phyloP scores from a whole-genome alignment of 768 basidiomycete species.

The Megacollybia marginata region DNA sequence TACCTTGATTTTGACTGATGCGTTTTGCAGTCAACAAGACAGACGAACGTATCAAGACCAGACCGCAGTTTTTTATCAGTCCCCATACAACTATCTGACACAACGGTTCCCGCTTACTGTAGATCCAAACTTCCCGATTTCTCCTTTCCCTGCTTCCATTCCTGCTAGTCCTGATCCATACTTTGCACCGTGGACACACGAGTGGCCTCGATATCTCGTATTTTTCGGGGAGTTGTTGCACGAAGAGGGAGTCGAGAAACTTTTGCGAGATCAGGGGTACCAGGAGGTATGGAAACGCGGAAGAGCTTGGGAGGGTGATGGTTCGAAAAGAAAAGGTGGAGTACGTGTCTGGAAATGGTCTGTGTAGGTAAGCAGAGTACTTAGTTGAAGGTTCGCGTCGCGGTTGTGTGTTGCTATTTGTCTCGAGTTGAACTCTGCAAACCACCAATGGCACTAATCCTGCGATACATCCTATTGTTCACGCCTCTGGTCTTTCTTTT shows the following conservation, averaged over 20 bases:
- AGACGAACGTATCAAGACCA: constrained; percentile 65
- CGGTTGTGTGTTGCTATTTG: too few species aligned
- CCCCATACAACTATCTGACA: constrained; percentile 59
- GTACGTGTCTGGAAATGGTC: constrained; percentile 62
- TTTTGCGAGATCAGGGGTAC: constrained; percentile 55
- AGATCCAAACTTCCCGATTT: constrained; percentile 56
- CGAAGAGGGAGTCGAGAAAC: constrained; percentile 35
- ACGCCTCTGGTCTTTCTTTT: background rate
- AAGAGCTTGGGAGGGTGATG: constrained; percentile 73
- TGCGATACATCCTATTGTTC: background rate
- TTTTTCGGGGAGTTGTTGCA: constrained; percentile 76
- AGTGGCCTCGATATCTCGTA: constrained; percentile 78
- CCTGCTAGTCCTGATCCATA: constrained; percentile 31
- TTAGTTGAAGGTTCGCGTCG: too few species aligned
- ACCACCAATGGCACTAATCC: too few species aligned
- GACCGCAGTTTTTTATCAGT: constrained; percentile 71
- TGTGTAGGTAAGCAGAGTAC: background rate
- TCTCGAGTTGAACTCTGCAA: too few species aligned
- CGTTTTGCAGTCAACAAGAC: constrained; percentile 37
- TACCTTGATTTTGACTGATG: constrained; percentile 3
- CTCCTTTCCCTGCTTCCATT: constrained; percentile 43
- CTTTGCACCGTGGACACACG: constrained; percentile 51
- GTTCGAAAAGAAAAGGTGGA: constrained; percentile 54
- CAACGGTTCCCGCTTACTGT: constrained; percentile 62
- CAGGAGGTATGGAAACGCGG: constrained; percentile 54